Conservation (phyloP, 2,329 filamentous ascomycete species). For the Chaetomium sp. region DNA sequence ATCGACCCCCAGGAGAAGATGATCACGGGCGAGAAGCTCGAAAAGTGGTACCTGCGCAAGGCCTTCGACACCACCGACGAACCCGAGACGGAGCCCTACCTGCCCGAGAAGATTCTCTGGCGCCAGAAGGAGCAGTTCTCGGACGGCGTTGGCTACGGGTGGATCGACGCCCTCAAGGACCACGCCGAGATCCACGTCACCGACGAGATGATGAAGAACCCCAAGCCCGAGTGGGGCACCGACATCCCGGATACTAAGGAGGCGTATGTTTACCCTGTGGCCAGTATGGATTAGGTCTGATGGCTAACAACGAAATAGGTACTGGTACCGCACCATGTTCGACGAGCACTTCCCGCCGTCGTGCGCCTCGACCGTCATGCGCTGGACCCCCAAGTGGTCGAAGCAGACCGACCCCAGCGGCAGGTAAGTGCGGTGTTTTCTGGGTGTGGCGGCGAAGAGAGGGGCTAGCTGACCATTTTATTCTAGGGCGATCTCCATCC, state of each 20-base stretch:
- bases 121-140: slow-evolving; percentile 99
- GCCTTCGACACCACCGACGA: slow-evolving; percentile 94
- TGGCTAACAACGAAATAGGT: slow-evolving; percentile 50
- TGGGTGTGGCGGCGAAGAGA: slow-evolving; percentile 19
- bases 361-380: slow-evolving; percentile 90
- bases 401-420: slow-evolving; percentile 95
- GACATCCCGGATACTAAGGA: slow-evolving; percentile 97
- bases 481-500: slow-evolving; percentile 71
- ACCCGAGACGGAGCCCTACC: slow-evolving; percentile 77
- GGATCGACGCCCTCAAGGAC: slow-evolving; percentile 98
- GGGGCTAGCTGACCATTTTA: slow-evolving; percentile 22
- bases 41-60: slow-evolving; percentile 98
- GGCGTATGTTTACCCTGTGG: slow-evolving; percentile 63
- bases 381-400: slow-evolving; percentile 97
- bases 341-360: slow-evolving; percentile 95
- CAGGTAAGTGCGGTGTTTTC: slow-evolving; percentile 56
- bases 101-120: slow-evolving; percentile 96
- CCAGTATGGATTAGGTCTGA: not conserved
- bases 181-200: slow-evolving; percentile 86
- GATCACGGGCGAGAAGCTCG: slow-evolving; percentile 85
- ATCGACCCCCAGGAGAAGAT: slow-evolving; percentile 95
- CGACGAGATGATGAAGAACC: slow-evolving; percentile 98
- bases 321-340: slow-evolving; percentile 99
- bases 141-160: slow-evolving; percentile 97
- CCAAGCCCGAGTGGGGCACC: slow-evolving; percentile 90